A percentile compares a stretch with the other conserved stretches of the same genome.
Evolutionary conservation across 768 basidiomycete species (phyloP).

Genomic region (Glaciozyma martinii): DNA sequence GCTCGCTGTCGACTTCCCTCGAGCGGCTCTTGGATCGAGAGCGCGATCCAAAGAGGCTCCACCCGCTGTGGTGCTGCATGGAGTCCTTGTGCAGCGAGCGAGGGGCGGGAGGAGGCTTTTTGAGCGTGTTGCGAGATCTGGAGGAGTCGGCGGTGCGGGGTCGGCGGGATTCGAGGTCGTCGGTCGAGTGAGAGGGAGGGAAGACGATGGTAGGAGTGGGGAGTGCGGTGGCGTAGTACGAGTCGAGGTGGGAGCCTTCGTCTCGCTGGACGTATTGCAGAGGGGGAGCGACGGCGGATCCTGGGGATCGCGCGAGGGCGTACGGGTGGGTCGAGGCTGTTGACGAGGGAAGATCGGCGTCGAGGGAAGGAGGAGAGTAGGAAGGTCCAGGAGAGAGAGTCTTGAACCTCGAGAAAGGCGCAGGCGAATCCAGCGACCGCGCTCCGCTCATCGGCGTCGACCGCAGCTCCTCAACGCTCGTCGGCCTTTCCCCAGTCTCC

Average conservation of each 20-base stretch:
- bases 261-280: background rate
- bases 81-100: background rate
- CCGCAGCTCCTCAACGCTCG: background rate
- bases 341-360: background rate
- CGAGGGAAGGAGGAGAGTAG: background rate
- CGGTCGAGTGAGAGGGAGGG: background rate
- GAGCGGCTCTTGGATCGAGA: background rate
- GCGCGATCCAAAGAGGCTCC: background rate
- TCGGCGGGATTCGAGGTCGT: background rate
- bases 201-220: background rate
- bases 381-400: background rate
- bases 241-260: background rate
- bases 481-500: background rate
- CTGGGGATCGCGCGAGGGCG: background rate
- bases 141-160: background rate
- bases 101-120: slow-evolving; percentile 3
- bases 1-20: background rate
- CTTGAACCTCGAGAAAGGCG: background rate
- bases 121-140: slow-evolving; percentile 18
- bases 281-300: background rate
- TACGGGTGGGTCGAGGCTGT: background rate
- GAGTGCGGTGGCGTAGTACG: background rate
- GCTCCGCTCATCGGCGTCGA: background rate
- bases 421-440: background rate
- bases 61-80: too few relatives aligned